Evolutionary conservation across 148 eudicot species (phyloP).

Genomic region (Rhododendron henanense): DNA sequence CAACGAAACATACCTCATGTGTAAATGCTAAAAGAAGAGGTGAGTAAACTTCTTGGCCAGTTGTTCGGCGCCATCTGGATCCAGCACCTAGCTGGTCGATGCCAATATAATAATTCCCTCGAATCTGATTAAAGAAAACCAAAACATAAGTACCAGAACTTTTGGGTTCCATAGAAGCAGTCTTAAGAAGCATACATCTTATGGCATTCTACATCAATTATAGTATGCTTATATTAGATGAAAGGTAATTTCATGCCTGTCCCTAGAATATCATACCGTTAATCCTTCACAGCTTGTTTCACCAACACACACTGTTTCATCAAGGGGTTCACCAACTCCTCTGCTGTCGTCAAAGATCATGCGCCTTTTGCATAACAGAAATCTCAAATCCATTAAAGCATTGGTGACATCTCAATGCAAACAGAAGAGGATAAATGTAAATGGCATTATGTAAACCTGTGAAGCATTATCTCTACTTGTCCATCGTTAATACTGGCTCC

Average conservation of each 20-base stretch:
- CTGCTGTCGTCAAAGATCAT: constrained; percentile 48
- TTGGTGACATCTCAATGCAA: not conserved
- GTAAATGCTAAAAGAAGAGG: constrained; percentile 76
- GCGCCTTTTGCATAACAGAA: constrained; percentile 41
- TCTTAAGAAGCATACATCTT: constrained; percentile 3
- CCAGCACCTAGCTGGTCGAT: constrained; percentile 62
- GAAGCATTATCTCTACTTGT: constrained; percentile 84
- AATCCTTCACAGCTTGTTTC: constrained; percentile 60
- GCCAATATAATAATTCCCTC: constrained; percentile 72
- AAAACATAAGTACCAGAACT: constrained; percentile 17
- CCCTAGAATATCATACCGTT: constrained; percentile 37
- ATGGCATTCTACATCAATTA: not conserved
- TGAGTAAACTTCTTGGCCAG: constrained; percentile 83
- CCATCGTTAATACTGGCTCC: constrained; percentile 81
- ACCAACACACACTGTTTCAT: constrained; percentile 57
- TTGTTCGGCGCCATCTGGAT: constrained; percentile 77
- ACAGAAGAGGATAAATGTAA: not conserved
- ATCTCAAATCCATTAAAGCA: not conserved
- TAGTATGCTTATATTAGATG: not conserved
- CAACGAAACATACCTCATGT: constrained; percentile 50
- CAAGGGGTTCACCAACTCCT: constrained; percentile 73
- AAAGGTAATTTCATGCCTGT: not conserved
- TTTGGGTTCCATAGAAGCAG: not conserved
- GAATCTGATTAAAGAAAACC: constrained; percentile 38
- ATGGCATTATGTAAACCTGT: constrained; percentile 40